Conservation (phyloP, 2,329 filamentous ascomycete genomes). For the Aphanocladium album region DNA sequence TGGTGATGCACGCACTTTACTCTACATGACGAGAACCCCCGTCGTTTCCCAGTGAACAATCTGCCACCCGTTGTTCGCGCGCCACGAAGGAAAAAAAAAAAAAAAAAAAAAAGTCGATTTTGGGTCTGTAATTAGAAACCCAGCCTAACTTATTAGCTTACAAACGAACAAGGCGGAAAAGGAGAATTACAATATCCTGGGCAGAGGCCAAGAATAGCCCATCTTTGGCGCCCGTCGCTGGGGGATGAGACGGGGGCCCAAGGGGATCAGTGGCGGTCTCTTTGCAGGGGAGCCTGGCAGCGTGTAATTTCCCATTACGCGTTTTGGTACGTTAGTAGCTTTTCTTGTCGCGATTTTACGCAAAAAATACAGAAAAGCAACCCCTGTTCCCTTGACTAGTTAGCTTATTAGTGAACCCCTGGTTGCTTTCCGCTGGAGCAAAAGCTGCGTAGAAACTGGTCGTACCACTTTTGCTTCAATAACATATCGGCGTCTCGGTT, state of each 20-base stretch:
- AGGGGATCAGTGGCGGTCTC: not conserved
- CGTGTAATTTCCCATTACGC: slow-evolving; percentile 2
- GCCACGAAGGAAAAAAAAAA: no score
- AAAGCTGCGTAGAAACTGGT: not conserved
- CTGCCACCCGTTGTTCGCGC: not conserved
- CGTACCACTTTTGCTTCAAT: not conserved
- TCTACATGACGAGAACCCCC: not conserved
- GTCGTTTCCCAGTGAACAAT: not conserved
- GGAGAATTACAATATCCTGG: not conserved
- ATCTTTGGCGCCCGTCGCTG: not conserved
- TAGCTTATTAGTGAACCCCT: not conserved
- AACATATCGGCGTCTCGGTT: not conserved
- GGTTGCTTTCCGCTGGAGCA: not conserved
- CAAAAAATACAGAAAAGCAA: no score
- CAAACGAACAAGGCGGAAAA: not conserved
- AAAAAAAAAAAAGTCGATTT: no score
- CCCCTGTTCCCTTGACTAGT: no score
- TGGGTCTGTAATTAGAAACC: not conserved
- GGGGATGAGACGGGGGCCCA: not conserved
- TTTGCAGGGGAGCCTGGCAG: not conserved
- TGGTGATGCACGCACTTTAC: not conserved
- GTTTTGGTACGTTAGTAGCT: no score
- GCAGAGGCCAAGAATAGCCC: not conserved
- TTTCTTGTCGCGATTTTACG: not conserved
- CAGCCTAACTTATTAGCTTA: no score